Evolutionary conservation across 2,329 filamentous ascomycete species (phyloP), one percentile per base, ranked within the genome.

Genomic region (Myrmaecium sp.): DNA sequence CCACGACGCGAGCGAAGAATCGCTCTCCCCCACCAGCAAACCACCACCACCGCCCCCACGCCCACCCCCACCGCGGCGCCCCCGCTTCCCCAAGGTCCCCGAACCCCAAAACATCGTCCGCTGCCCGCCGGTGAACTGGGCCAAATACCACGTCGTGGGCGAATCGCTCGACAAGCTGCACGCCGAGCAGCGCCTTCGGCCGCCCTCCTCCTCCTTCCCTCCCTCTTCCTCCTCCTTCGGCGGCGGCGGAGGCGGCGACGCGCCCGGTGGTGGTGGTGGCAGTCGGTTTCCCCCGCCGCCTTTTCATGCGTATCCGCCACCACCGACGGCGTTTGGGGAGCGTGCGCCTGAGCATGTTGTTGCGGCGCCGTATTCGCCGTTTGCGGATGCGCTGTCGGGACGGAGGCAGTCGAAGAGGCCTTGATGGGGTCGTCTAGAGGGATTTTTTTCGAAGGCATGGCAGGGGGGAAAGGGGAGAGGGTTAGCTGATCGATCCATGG

Each of bases 111-210:
- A 78, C 38, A 60, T 95, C 1, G 74, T 91, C 14, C 73, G 84
- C 21, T 82, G 75, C 55, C 86, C 86, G 6, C 77, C 81, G 6
- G 74, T 95, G 43, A 93, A 94, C 57, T 95, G 86, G 86, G 70
- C 74, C 8, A 84, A 93, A 46, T 95, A 95, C 50, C 80, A 81
- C 39, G 64, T 94, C n/a, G 72, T 89, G 3, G 84, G 82, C 25
- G 75, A 80, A 32, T 70, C 80, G 2, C 61, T 94, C 18, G 82
- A 94, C 50, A 78, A 73, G 46, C 60, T 94, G 35, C 84, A 94
- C 47, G 66, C 71, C 26, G 79, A 92, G 43, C 83, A 94, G 53
- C 55, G 73, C 27, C 54, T 58, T 25, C 65, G 68, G 28, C 83
- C 82, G 2, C 46, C 43, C 10, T 32, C 51, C 14, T 26, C 33